A percentile compares a stretch with the other conserved stretches of the same genome.
Evolutionary conservation across 2,329 filamentous ascomycete genomes (phyloP).

Genomic region (Endoconidiophora laricicola): DNA sequence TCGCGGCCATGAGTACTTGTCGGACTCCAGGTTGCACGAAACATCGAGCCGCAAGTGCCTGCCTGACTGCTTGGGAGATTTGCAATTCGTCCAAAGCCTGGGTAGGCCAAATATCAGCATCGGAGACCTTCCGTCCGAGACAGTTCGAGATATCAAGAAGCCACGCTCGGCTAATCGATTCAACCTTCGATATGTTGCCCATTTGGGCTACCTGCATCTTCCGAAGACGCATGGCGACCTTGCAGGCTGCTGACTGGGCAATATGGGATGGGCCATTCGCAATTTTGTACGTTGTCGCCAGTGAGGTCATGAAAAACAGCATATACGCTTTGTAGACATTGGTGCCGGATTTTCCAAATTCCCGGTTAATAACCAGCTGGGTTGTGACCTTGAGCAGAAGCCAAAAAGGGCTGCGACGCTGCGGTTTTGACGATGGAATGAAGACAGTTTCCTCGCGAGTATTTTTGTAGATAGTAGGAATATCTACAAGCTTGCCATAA

Average conservation of each 20-base stretch:
- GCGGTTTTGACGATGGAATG: conserved; percentile 21
- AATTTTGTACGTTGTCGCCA: conserved; percentile 19
- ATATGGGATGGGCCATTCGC: conserved; percentile 16
- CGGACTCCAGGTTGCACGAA: too few relatives aligned
- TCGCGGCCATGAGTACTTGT: too few relatives aligned
- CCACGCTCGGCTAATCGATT: conserved; percentile 20
- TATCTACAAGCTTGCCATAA: conserved; percentile 17
- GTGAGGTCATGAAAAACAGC: conserved; percentile 25
- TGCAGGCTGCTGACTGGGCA: conserved; percentile 26
- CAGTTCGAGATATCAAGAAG: conserved; percentile 15
- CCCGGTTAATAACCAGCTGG: conserved; percentile 20
- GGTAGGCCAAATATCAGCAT: conserved; percentile 16
- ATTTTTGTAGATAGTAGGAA: conserved; percentile 28
- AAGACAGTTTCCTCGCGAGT: conserved; percentile 38
- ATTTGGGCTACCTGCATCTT: conserved; percentile 21
- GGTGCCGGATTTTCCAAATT: background rate
- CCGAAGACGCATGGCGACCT: conserved; percentile 25
- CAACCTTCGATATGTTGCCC: conserved; percentile 18
- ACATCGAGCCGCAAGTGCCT: too few relatives aligned
- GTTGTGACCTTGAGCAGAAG: conserved; percentile 35
- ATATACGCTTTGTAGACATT: conserved; percentile 34
- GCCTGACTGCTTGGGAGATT: too few relatives aligned
- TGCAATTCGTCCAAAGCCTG: too few relatives aligned
- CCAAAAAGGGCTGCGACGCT: conserved; percentile 38
- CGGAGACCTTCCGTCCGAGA: conserved; percentile 18